Base-by-base conservation (phyloP, 495 filamentous ascomycete genomes). In the Aspergillus baeticus region DNA sequence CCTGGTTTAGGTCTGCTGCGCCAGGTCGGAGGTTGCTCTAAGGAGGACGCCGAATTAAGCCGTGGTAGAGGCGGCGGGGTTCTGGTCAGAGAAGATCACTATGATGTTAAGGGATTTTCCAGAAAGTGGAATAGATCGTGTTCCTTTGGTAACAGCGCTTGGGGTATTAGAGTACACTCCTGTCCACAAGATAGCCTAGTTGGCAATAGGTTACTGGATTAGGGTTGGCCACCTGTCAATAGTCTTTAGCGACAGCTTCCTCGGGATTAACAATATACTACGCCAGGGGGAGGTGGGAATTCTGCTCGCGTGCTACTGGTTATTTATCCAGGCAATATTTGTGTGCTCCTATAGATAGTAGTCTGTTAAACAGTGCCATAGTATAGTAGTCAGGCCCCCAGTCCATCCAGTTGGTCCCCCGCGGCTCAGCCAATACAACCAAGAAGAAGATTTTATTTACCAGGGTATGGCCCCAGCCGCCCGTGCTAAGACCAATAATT, bases 321-420 rank as follows among this genome's bases (percentile, higher is more conserved):
- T 86, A 45, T 72, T 80, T 50, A 82, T 81, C 82, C 83, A 86
- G 6, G 72, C 77, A 31, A 86, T 73, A 34, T 78, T 62, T 26
- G 73, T 71, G 22, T 69, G 71, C n/a, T 71, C n/a, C 61, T 14
- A 58, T 65, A 5, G 50, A 44, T 0, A 73, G 66, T 4, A 81
- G 63, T 10, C 74, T 75, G 59, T 78, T 77, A 61, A 79, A 84
- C 62, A 74, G 77, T 47, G 78, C 69, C 0, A 75, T 78, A 22
- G 82, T 81, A 56, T 84, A 84, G 58, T 77, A 81, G 62, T 84
- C 82, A 42, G 83, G 83, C 8, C 72, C 79, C 56, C 81, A 83
- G 65, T 85, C 81, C 46, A 82, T 59, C 61, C 69, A 72, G 50
- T 67, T 70, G 11, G 63, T 51, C 31, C 26, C 51, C 22, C 26